Base-by-base conservation (phyloP, 306 rosid species). In the Datisca glomerata region DNA sequence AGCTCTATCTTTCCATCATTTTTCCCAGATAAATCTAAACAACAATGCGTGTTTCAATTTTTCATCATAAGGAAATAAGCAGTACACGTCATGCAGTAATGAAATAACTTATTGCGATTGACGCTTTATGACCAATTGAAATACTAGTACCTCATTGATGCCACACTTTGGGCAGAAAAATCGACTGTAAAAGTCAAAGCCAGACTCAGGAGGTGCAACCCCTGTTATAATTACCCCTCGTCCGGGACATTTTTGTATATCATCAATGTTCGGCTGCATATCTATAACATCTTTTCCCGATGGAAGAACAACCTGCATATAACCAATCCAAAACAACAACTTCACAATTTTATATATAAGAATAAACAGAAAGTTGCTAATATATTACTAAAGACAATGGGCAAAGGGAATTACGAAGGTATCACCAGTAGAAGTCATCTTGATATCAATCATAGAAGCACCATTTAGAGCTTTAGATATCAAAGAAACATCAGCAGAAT, bases 121-220 rank as follows among this genome's bases (percentile, higher is more conserved):
- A n/a, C n/a, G n/a, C n/a, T n/a, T n/a, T n/a, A n/a, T n/a, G n/a
- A 12, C 17, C 8, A 18, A 28, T 16, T 7, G 13, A 44, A 18
- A 21, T 16, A 22, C 22, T 1, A 13, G 22, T 65, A 76, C 97
- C 93, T 82, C 94, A 28, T 69, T 57, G 65, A 82, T 38, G 43
- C 89, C 81, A 7, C 5, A 0, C 59, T 76, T 72, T 5, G 93
- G 97, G 58, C 55, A 49, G 63, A 83, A 82, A 59, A 1, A 72
- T 36, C 93, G 56, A 45, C 76, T 79, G 51, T 49, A 66, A 65
- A 82, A 69, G 42, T 87, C 94, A 65, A 76, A 82, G 31, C 64
- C 74, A 0, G 89, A 82, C 23, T 54, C 76, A 1, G 73, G 60
- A 53, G 80, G 69, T 48, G 93, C 70, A 41, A 34, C 31, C 23